Evolutionary conservation across 2,329 filamentous ascomycete species (phyloP).

Genomic region (Colletotrichum karsti): DNA sequence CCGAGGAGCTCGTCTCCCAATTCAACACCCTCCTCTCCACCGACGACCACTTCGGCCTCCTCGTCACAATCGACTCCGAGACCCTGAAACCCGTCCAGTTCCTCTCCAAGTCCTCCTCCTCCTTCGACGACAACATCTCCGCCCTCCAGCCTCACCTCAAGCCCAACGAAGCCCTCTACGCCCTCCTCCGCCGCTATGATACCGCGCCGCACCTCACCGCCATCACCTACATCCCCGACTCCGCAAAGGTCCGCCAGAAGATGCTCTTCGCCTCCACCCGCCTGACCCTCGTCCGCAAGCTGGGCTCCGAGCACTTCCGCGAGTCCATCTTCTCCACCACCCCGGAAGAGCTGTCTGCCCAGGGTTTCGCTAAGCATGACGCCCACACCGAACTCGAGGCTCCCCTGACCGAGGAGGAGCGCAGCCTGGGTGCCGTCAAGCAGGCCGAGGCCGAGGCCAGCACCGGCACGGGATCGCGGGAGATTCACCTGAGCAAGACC

Average conservation of each 20-base stretch:
- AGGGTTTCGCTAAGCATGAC: conserved; percentile 78
- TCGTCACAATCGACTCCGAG: conserved; percentile 77
- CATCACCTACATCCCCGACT: conserved; percentile 81
- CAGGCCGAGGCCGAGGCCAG: conserved; percentile 78
- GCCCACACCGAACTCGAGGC: conserved; percentile 70
- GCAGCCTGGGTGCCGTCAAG: conserved; percentile 75
- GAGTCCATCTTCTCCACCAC: conserved; percentile 79
- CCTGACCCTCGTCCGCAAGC: conserved; percentile 77
- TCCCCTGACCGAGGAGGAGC: conserved; percentile 83
- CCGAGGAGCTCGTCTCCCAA: conserved; percentile 77
- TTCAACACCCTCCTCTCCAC: conserved; percentile 76
- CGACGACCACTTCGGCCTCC: conserved; percentile 71
- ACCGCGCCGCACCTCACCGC: conserved; percentile 68
- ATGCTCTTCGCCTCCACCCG: conserved; percentile 86
- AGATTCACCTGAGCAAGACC: conserved; percentile 67
- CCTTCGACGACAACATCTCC: conserved; percentile 71
- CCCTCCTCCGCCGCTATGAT: conserved; percentile 76
- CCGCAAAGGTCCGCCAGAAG: conserved; percentile 83
- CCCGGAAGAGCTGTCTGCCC: conserved; percentile 72
- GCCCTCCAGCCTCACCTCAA: conserved; percentile 71
- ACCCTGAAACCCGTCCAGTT: conserved; percentile 67
- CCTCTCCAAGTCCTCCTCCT: conserved; percentile 61
- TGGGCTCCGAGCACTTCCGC: conserved; percentile 81
- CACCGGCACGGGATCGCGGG: conserved; percentile 68
- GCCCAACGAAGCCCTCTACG: conserved; percentile 74